These are phyloP conservation scores for Candolleomyces aberdarensis DNA, from an alignment of 768 basidiomycete genomes.

Conservation along the genomic window DNA sequence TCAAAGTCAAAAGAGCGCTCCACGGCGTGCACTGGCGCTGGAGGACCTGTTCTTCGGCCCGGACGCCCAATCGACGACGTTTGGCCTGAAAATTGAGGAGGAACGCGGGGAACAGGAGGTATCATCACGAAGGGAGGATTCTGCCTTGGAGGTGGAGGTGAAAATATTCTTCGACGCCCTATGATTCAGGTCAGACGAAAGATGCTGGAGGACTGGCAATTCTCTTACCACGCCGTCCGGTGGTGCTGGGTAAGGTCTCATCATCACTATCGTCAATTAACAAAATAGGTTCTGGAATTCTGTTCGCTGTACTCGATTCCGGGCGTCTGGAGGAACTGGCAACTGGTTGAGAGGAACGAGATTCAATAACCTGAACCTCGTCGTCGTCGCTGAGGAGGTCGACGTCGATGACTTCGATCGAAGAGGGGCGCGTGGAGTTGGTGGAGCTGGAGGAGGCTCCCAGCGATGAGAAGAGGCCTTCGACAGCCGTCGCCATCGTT, in stretches of 20 bases:
- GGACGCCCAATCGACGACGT: conserved; percentile 36
- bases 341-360: not conserved
- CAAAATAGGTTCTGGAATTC: conserved; percentile 27
- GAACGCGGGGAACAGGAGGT: conserved; percentile 59
- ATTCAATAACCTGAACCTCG: not conserved
- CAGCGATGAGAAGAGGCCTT: not conserved
- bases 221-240: no score
- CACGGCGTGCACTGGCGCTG: conserved; percentile 34
- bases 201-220: no score
- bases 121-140: conserved; percentile 27
- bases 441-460: not conserved
- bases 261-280: conserved; percentile 35
- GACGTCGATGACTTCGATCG: conserved; percentile 44
- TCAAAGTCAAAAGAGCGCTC: conserved; percentile 39
- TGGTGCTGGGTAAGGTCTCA: conserved; percentile 3
- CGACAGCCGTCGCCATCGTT: conserved; percentile 5
- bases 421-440: not conserved
- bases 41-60: conserved; percentile 8
- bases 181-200: no score
- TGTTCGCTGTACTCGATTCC: conserved; percentile 4
- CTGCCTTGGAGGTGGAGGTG: conserved; percentile 47
- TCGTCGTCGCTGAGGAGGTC: conserved; percentile 32
- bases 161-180: conserved; percentile 7
- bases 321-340: conserved; percentile 12
- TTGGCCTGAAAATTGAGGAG: conserved; percentile 30